A percentile compares a stretch with the other conserved stretches of the same genome.
These are phyloP conservation scores for Conoideocrella luteorostrata DNA, from an alignment of 2,329 filamentous ascomycete species.

Conservation along the genomic window DNA sequence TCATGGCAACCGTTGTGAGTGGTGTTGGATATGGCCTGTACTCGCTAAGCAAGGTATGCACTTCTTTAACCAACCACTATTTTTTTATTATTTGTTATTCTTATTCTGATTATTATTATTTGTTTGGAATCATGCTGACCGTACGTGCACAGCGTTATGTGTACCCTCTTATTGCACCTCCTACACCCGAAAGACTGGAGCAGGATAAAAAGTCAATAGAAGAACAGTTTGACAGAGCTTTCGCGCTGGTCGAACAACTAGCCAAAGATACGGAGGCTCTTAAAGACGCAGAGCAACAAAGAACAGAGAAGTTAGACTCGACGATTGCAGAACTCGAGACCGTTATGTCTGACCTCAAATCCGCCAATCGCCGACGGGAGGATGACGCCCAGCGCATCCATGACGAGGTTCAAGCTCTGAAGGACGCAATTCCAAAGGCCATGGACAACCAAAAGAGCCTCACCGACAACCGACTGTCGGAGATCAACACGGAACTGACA, in stretches of 20 bases:
- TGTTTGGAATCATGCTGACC: background rate
- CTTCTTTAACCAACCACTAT: background rate
- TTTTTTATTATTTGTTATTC: too few species aligned
- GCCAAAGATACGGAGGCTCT: slow-evolving; percentile 82
- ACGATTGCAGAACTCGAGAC: slow-evolving; percentile 79
- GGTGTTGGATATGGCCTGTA: slow-evolving; percentile 87
- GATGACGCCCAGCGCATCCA: slow-evolving; percentile 81
- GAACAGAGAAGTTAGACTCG: slow-evolving; percentile 75
- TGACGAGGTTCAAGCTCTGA: slow-evolving; percentile 76
- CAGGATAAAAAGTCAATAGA: slow-evolving; percentile 92
- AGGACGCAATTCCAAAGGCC: slow-evolving; percentile 81
- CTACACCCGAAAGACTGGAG: slow-evolving; percentile 87
- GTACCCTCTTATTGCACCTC: slow-evolving; percentile 82
- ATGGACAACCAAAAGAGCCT: slow-evolving; percentile 81
- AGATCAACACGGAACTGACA: slow-evolving; percentile 80
- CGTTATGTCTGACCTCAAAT: slow-evolving; percentile 75
- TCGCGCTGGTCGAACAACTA: slow-evolving; percentile 84
- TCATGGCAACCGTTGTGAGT: slow-evolving; percentile 93
- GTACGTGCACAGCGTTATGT: slow-evolving; percentile 65
- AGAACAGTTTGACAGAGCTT: slow-evolving; percentile 87
- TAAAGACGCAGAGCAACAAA: slow-evolving; percentile 77
- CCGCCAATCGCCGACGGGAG: slow-evolving; percentile 72
- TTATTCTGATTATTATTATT: too few species aligned
- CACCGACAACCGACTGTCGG: slow-evolving; percentile 73
- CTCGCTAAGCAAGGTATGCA: slow-evolving; percentile 71